A percentile compares a stretch with the other conserved stretches of the same genome.
phyloP scores from a whole-genome alignment of 2,329 filamentous ascomycete species.

The Claviceps pusilla region DNA sequence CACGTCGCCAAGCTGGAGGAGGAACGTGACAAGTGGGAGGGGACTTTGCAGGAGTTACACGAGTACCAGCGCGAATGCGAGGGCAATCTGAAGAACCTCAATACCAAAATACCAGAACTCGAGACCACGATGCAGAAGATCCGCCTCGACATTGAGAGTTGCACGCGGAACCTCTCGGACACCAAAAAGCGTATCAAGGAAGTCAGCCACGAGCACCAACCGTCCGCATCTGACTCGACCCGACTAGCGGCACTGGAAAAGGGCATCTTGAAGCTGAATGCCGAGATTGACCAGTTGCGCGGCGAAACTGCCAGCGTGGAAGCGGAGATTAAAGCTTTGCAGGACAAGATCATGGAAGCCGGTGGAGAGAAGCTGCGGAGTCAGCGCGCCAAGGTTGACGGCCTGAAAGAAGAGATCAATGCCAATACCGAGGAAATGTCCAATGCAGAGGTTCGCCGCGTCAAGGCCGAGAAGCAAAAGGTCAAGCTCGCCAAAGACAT shows the following conservation, averaged over 20 bases:
- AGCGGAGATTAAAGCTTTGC: constrained; percentile 78
- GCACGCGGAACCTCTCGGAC: constrained; percentile 70
- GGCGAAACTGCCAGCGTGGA: constrained; percentile 81
- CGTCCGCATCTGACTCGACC: constrained; percentile 64
- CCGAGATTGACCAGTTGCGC: constrained; percentile 65
- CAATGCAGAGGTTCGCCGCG: constrained; percentile 71
- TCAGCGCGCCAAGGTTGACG: constrained; percentile 83
- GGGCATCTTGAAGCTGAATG: constrained; percentile 58
- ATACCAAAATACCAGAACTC: constrained; percentile 64
- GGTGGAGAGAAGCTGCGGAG: constrained; percentile 83
- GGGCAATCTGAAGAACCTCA: constrained; percentile 52
- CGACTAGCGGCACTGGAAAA: constrained; percentile 60
- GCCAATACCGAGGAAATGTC: constrained; percentile 70
- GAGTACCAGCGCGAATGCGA: constrained; percentile 73
- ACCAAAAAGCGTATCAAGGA: constrained; percentile 75
- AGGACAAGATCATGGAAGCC: constrained; percentile 97
- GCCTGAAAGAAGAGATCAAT: constrained; percentile 71
- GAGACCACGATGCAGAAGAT: constrained; percentile 90
- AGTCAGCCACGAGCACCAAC: constrained; percentile 63
- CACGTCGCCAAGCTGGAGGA: constrained; percentile 76
- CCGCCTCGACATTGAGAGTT: constrained; percentile 73
- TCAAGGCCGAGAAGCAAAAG: constrained; percentile 87
- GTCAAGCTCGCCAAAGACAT: constrained; percentile 74
- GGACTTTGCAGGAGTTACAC: constrained; percentile 71
- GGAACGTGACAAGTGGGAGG: constrained; percentile 73